Evolutionary conservation across 73 alveolate species (phyloP).

Genomic region (Paramecium sexaurelia): DNA sequence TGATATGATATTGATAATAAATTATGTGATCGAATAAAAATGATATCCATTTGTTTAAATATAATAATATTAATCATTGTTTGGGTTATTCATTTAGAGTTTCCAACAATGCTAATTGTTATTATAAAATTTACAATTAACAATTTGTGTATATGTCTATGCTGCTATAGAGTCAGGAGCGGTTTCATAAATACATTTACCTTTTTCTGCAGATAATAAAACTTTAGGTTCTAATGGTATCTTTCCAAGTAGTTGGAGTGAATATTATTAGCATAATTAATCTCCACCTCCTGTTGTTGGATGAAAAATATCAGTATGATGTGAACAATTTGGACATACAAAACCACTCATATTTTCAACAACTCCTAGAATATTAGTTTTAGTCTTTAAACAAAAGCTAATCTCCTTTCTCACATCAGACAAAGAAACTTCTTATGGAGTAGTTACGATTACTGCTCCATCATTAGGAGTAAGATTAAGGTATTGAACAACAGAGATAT

Average conservation of each 20-base stretch:
- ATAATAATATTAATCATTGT: background rate
- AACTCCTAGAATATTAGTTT: slow-evolving; percentile 94
- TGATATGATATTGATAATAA: background rate
- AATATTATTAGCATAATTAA: slow-evolving; percentile 85
- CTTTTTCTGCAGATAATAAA: slow-evolving; percentile 62
- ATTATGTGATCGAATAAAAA: background rate
- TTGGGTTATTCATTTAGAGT: background rate
- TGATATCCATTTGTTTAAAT: background rate
- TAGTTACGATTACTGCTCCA: slow-evolving; percentile 98
- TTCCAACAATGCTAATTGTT: background rate
- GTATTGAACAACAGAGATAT: slow-evolving; percentile 90
- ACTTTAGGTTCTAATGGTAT: slow-evolving; percentile 68
- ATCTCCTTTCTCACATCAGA: slow-evolving; percentile 98
- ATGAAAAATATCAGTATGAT: slow-evolving; percentile 87
- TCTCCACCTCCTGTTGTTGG: slow-evolving; percentile 97
- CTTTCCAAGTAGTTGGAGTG: slow-evolving; percentile 25
- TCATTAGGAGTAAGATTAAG: slow-evolving; percentile 72
- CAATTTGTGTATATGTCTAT: background rate
- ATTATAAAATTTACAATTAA: background rate
- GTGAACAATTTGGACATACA: slow-evolving; percentile 92
- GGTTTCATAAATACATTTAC: slow-evolving; percentile 43
- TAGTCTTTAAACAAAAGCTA: slow-evolving; percentile 93
- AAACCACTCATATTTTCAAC: slow-evolving; percentile 95
- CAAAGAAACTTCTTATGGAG: slow-evolving; percentile 98
- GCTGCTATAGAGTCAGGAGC: slow-evolving; percentile 64